Evolutionary conservation across 2,329 filamentous ascomycete genomes (phyloP), one percentile per base, ranked within the genome.

Genomic region (Fusarium nygamai): DNA sequence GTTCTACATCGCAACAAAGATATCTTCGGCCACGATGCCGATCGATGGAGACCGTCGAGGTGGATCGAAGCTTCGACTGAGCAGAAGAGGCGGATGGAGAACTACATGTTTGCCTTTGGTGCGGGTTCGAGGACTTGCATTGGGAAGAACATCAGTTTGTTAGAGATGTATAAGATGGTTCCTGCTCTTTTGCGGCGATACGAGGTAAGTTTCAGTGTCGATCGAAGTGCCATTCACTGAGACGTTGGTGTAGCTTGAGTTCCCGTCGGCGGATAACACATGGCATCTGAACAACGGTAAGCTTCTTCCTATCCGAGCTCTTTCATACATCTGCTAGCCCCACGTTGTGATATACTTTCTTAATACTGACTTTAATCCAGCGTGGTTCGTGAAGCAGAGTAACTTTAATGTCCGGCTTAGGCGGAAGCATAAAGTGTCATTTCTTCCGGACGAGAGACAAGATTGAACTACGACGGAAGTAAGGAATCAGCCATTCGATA

Each of bases 51-150:
- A 20, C 66, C 66, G 1, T 46, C 39, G 81, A 82, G 93, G 47
- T 94, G 92, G 87, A 79, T 90, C 12, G 81, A 84, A 13, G 85
- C 74, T 8, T 84, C 86, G 54, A 85, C 89, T 24, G 85, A 86
- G 57, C 79, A 73, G 19, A 58, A 56, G 8, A 36, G 61, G 1
- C 61, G 57, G 1, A 78, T 75, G 75, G 72, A 76, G 7, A 74
- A 69, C 14, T 59, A 24, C 0, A 48, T 77, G 14, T 76, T 78
- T 77, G 90, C 93, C 68, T 94, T 94, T 80, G 92, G 92, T 4
- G 91, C 91, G 79, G 92, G 92, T 0, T 87, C 89, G 8, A 84
- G 92, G 75, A 93, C 92, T 5, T 94, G 92, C 75, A 92, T 86
- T 84, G 92, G 92, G 34, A 91, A 90, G 85, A 91, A 91, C 71